Conservation (phyloP, 768 basidiomycete genomes). For the Mrakia frigida region DNA sequence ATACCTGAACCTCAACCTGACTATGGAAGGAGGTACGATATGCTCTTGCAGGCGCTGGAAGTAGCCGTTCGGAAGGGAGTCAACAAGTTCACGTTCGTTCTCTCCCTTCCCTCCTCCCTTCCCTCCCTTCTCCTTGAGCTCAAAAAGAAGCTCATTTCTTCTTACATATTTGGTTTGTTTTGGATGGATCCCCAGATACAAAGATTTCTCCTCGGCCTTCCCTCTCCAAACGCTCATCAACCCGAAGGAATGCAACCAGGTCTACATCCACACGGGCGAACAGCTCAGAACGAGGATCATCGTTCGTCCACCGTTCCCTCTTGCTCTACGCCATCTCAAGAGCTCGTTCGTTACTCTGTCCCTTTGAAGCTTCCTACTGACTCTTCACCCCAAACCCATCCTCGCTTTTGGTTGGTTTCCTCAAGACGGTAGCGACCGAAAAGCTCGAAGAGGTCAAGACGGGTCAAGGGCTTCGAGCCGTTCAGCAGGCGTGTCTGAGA, state of each 20-base stretch:
- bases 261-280: constrained; percentile 21
- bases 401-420: neutral
- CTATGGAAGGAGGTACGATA: constrained; percentile 16
- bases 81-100: constrained; percentile 32
- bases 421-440: constrained; percentile 8
- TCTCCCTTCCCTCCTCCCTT: neutral
- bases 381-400: too few relatives aligned
- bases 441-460: constrained; percentile 25
- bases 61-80: constrained; percentile 24
- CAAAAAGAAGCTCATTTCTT: neutral
- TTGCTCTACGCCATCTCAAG: too few relatives aligned
- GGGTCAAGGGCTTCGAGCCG: constrained; percentile 8
- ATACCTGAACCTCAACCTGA: constrained; percentile 26
- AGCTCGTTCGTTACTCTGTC: neutral
- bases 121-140: neutral
- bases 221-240: constrained; percentile 5
- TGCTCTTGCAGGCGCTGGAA: constrained; percentile 25
- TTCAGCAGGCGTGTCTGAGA: constrained; percentile 15
- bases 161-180: neutral
- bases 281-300: constrained; percentile 18
- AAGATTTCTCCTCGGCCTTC: constrained; percentile 22
- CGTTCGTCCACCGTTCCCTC: neutral
- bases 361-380: too few relatives aligned
- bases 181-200: neutral
- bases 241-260: constrained; percentile 6